phyloP scores from a whole-genome alignment of 176 grass and related monocot genomes.

The Saccharum officinarum region DNA sequence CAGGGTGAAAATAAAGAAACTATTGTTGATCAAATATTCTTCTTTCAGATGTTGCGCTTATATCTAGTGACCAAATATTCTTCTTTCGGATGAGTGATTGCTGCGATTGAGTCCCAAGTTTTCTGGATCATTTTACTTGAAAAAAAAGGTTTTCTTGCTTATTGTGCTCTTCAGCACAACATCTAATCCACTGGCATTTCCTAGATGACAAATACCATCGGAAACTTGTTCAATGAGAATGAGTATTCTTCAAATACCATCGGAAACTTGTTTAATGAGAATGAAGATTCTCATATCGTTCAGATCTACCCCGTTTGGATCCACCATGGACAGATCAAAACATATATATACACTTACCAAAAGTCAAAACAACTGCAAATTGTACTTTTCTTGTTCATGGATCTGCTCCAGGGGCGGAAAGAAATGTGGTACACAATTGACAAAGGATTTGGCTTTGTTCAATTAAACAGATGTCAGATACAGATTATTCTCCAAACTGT shows the following conservation, averaged over 20 bases:
- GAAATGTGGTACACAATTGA: constrained; percentile 15
- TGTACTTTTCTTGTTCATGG: neutral
- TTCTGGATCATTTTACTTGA: too few species aligned
- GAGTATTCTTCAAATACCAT: neutral
- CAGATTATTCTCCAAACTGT: constrained; percentile 42
- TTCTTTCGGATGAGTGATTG: neutral
- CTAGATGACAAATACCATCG: neutral
- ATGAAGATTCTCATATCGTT: neutral
- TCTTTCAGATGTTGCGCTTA: neutral
- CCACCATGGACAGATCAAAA: neutral
- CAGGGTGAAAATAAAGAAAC: constrained; percentile 12
- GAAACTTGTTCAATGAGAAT: too few species aligned
- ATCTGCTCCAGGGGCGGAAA: neutral
- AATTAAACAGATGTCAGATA: constrained; percentile 26
- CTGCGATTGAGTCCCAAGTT: neutral
- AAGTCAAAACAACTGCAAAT: neutral
- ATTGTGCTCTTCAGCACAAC: neutral
- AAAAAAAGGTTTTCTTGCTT: neutral
- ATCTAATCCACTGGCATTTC: neutral
- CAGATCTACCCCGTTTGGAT: neutral
- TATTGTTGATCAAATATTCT: neutral
- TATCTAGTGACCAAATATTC: neutral
- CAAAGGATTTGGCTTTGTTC: constrained; percentile 25
- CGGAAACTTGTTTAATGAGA: too few species aligned
- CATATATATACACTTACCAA: neutral